A percentile compares a stretch with the other conserved stretches of the same genome.
Evolutionary conservation across 2,329 filamentous ascomycete genomes (phyloP).

Genomic region (Exophiala phaeomuriformis): DNA sequence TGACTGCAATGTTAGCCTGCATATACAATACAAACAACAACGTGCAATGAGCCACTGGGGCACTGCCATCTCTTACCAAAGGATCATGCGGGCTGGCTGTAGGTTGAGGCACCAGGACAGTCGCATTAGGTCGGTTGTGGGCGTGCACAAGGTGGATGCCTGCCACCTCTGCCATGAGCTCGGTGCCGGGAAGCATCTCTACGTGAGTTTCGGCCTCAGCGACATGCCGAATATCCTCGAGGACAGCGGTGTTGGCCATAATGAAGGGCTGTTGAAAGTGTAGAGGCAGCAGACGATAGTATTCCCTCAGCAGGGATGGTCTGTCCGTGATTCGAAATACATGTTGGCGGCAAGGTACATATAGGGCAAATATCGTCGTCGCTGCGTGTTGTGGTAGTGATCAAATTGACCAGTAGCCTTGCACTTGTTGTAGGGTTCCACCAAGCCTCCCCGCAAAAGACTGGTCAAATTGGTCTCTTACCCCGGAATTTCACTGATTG

Average conservation of each 20-base stretch:
- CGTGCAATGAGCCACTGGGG: too few species aligned
- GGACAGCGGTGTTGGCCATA: not conserved
- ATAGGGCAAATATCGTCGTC: not conserved
- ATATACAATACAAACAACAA: not conserved
- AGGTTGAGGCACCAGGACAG: constrained; percentile 41
- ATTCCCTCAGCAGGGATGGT: not conserved
- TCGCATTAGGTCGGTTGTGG: constrained; percentile 26
- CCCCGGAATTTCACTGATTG: not conserved
- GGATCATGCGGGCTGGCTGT: constrained; percentile 35
- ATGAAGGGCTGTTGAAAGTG: not conserved
- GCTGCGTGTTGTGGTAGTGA: not conserved
- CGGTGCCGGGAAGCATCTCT: constrained; percentile 50
- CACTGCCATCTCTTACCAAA: constrained; percentile 26
- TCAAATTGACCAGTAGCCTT: not conserved
- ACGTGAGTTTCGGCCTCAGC: constrained; percentile 35
- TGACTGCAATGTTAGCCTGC: constrained; percentile 13
- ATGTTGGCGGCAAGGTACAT: not conserved
- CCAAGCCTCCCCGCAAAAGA: too few species aligned
- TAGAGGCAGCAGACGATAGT: not conserved
- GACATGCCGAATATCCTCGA: not conserved
- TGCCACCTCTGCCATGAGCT: constrained; percentile 55
- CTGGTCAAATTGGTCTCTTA: not conserved
- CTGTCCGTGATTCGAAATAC: not conserved
- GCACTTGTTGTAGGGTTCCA: too few species aligned
- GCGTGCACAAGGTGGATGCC: constrained; percentile 56